Conservation (phyloP, 148 eudicot genomes). For the Cornus kousa region DNA sequence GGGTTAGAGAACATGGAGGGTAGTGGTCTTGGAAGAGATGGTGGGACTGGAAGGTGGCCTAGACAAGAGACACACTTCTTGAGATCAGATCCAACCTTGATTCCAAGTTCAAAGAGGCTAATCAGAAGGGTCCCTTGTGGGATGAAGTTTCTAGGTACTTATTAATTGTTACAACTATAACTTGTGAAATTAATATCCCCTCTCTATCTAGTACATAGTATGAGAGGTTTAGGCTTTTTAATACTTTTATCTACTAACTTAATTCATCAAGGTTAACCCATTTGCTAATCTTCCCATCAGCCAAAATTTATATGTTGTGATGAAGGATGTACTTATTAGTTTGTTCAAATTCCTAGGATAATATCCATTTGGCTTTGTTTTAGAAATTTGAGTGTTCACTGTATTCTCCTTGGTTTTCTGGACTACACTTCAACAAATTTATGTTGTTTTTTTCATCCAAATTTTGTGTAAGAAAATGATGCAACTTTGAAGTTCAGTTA, state of each 20-base stretch:
- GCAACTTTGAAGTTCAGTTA: constrained; percentile 13
- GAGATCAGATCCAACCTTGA: constrained; percentile 91
- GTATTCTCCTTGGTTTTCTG: not conserved
- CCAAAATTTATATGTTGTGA: not conserved
- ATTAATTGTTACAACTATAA: too few species aligned
- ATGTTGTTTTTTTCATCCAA: not conserved
- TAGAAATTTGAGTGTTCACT: not conserved
- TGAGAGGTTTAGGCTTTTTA: too few species aligned
- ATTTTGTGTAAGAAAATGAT: constrained; percentile 18
- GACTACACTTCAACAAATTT: not conserved
- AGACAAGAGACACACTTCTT: constrained; percentile 88
- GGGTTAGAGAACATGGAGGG: constrained; percentile 29
- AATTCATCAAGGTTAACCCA: too few species aligned
- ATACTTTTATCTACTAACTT: not conserved
- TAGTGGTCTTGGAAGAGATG: constrained; percentile 31
- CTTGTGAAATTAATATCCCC: too few species aligned
- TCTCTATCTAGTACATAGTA: too few species aligned
- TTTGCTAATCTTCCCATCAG: too few species aligned
- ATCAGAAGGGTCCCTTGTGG: constrained; percentile 97
- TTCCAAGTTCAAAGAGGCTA: constrained; percentile 90
- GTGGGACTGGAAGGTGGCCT: constrained; percentile 82
- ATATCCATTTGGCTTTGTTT: constrained; percentile 1
- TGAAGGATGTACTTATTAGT: not conserved
- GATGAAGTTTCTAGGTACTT: constrained; percentile 90
- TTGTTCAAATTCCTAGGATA: not conserved